These are phyloP conservation scores for Fusarium subglutinans DNA, from an alignment of 2,329 filamentous ascomycete species.

Conservation along the genomic window DNA sequence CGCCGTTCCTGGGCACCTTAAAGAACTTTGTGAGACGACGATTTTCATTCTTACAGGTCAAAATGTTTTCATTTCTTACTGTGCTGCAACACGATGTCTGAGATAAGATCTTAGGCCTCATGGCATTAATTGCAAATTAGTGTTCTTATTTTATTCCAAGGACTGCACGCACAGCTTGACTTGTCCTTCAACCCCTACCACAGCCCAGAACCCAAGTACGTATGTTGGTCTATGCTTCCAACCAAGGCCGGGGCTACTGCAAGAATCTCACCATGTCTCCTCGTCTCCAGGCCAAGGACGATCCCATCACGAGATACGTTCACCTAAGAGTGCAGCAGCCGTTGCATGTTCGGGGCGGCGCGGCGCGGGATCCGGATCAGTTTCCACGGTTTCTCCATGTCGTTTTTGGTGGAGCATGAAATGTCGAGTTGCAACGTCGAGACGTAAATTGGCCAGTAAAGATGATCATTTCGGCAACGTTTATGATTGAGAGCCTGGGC, in stretches of 20 bases:
- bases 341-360: constrained; percentile 16
- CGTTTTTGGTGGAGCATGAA: constrained; percentile 7
- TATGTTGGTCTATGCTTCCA: neutral
- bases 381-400: constrained; percentile 6
- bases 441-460: constrained; percentile 7
- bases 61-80: neutral
- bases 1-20: constrained; percentile 1
- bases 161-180: neutral
- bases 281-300: neutral
- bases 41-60: neutral
- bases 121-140: neutral
- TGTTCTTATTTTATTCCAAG: neutral
- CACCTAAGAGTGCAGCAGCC: constrained; percentile 35
- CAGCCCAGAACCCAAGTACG: neutral
- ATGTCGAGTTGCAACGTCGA: neutral
- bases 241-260: neutral
- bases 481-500: constrained; percentile 2
- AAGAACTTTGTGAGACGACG: neutral
- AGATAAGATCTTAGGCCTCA: constrained; percentile 18
- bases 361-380: constrained; percentile 15
- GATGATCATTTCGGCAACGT: constrained; percentile 9
- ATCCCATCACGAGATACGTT: constrained; percentile 43
- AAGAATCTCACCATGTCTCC: constrained; percentile 21
- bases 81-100: neutral
- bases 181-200: neutral